Evolutionary conservation across 495 filamentous ascomycete species (phyloP).

Genomic region (Neurospora sp.): DNA sequence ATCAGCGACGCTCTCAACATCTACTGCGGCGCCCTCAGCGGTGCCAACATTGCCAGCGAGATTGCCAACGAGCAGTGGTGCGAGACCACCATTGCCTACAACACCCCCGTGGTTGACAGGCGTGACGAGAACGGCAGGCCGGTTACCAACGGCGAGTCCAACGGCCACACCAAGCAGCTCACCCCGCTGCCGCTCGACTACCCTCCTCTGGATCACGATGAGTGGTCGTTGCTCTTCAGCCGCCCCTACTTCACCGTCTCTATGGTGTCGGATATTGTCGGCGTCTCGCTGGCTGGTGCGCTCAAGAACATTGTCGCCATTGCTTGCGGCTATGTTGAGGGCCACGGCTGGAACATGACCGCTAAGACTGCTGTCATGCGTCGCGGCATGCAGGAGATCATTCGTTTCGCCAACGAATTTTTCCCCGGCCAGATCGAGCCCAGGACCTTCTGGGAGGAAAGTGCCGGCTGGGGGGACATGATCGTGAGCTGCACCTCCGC

Average conservation of each 20-base stretch:
- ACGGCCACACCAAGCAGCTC: slow-evolving; percentile 41
- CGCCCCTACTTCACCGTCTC: slow-evolving; percentile 96
- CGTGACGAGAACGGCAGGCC: slow-evolving; percentile 33
- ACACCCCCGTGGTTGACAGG: slow-evolving; percentile 72
- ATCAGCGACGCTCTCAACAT: slow-evolving; percentile 85
- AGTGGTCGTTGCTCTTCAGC: slow-evolving; percentile 80
- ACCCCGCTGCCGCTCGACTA: slow-evolving; percentile 67
- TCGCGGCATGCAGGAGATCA: slow-evolving; percentile 87
- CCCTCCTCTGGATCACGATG: slow-evolving; percentile 68
- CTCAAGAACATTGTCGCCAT: slow-evolving; percentile 97
- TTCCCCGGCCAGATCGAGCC: slow-evolving; percentile 70
- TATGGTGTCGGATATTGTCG: slow-evolving; percentile 85
- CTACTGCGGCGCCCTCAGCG: slow-evolving; percentile 93
- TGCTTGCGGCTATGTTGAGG: slow-evolving; percentile 90
- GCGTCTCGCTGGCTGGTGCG: slow-evolving; percentile 89
- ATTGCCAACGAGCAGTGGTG: slow-evolving; percentile 92
- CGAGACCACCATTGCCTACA: slow-evolving; percentile 94
- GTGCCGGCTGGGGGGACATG: slow-evolving; percentile 89
- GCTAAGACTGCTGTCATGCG: slow-evolving; percentile 97
- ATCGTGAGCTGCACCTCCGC: slow-evolving; percentile 90
- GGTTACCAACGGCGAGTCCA: slow-evolving; percentile 54
- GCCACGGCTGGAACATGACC: slow-evolving; percentile 95
- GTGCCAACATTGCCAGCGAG: slow-evolving; percentile 94
- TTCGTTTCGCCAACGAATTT: slow-evolving; percentile 87
- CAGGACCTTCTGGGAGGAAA: slow-evolving; percentile 90